Base-by-base conservation (phyloP, 371 early-diverging fungal genomes). In the Zopfochytrium polystomum region DNA sequence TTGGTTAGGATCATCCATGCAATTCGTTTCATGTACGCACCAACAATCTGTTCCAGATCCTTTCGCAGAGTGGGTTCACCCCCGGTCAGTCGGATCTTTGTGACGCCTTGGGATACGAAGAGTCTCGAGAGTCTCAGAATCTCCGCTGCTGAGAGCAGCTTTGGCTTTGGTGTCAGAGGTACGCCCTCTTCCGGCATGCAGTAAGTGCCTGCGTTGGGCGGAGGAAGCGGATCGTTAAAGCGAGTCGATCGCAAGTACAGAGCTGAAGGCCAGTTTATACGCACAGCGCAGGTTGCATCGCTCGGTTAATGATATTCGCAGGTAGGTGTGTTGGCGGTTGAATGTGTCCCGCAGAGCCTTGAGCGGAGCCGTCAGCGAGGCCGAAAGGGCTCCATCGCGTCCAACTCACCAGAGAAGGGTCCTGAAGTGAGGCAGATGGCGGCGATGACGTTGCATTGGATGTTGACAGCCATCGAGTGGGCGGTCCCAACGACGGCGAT, bases 161-260 rank as follows among this genome's bases (percentile, higher is more conserved):
- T 63, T 22, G 80, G 72, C 23, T 71, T 67, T 0, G 92, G 89
- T 0, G 91, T 85, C 6, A 96, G 75, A 3, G 82, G 80, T 0
- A 94, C 81, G 4, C 96, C 96, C 59, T 91, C 91, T 35, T 83
- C 91, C 4, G 95, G 95, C 96, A 96, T 96, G 72, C 96, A 96
- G 73, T 96, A 96, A 0, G 91, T 90, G 66, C 91, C 90, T 88
- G 49, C 33, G 34, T 20, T 9, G 30, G 25, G 3, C 5, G 49
- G 42, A n/a, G 25, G 44, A 15, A 44, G 2, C 15, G 26, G 30
- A 42, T 44, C n/a, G n/a, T n/a, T n/a, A 44, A 45, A 32, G 50
- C 20, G 30, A 49, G 53, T 59, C 46, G 45, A n/a, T 27, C 26
- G 27, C 53, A 48, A 46, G 33, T n/a, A n/a, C n/a, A 32, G 50